phyloP scores from a whole-genome alignment of 768 basidiomycete species.

The Agaricus sinodeliciosus region DNA sequence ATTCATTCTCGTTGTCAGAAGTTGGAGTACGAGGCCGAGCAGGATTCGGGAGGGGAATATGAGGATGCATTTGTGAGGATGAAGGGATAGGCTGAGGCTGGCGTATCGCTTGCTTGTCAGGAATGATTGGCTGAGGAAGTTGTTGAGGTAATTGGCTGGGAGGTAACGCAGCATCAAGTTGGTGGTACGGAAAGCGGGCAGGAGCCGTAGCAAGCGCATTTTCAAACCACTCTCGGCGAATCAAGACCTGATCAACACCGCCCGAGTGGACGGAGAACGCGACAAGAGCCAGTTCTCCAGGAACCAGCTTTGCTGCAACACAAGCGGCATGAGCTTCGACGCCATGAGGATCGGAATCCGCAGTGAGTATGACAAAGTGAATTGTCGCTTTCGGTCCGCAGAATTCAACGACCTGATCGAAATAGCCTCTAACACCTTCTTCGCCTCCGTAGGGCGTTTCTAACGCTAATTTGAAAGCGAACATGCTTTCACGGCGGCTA shows the following conservation, averaged over 20 bases:
- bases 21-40: slow-evolving; percentile 59
- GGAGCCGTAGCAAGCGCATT: slow-evolving; percentile 47
- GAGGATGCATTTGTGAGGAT: slow-evolving; percentile 19
- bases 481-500: slow-evolving; percentile 75
- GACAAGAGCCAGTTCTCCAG: slow-evolving; percentile 73
- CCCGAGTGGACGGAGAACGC: slow-evolving; percentile 86
- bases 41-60: slow-evolving; percentile 16
- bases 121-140: slow-evolving; percentile 14
- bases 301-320: slow-evolving; percentile 70
- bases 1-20: slow-evolving; percentile 71
- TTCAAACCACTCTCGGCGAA: slow-evolving; percentile 83
- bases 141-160: slow-evolving; percentile 17
- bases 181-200: slow-evolving; percentile 56
- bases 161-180: slow-evolving; percentile 23
- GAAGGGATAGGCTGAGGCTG: slow-evolving; percentile 14
- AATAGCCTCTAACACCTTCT: slow-evolving; percentile 55
- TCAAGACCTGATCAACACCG: slow-evolving; percentile 85
- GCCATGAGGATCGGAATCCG: slow-evolving; percentile 76
- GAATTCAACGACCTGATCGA: slow-evolving; percentile 83
- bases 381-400: slow-evolving; percentile 79
- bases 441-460: slow-evolving; percentile 59
- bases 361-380: slow-evolving; percentile 83
- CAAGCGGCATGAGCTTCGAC: slow-evolving; percentile 82
- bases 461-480: slow-evolving; percentile 70
- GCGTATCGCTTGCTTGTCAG: slow-evolving; percentile 15